Conservation (phyloP, 2,329 filamentous ascomycete species). For the Exophiala oligosperma region DNA sequence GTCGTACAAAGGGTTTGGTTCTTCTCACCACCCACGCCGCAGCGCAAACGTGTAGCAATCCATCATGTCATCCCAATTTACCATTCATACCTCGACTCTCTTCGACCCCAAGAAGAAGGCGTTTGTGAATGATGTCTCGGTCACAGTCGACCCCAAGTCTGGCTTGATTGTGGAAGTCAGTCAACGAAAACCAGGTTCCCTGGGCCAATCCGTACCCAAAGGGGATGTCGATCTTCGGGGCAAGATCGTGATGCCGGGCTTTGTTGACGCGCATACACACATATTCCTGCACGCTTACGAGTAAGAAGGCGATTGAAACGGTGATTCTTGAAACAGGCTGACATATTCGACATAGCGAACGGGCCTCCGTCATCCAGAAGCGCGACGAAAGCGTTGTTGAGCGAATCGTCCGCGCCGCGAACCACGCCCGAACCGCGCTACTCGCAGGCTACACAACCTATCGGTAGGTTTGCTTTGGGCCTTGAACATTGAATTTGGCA, state of each 20-base stretch:
- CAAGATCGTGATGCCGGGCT: conserved; percentile 52
- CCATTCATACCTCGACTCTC: conserved; percentile 49
- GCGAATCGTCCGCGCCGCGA: conserved; percentile 54
- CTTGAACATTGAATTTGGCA: background rate
- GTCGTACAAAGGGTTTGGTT: no score
- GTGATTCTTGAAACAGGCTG: background rate
- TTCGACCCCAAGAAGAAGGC: conserved; percentile 49
- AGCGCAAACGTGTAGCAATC: no score
- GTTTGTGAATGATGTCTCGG: conserved; percentile 44
- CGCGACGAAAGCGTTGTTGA: conserved; percentile 61
- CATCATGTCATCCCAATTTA: conserved; percentile 7
- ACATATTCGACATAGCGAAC: conserved; percentile 33
- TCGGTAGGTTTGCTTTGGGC: conserved; percentile 30
- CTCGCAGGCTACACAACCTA: conserved; percentile 61
- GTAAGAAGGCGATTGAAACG: background rate
- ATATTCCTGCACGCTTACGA: conserved; percentile 55
- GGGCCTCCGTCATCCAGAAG: conserved; percentile 50
- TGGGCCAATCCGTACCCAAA: conserved; percentile 21
- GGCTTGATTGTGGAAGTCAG: conserved; percentile 44
- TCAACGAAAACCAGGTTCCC: background rate
- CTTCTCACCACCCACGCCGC: no score
- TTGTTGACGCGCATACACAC: conserved; percentile 59
- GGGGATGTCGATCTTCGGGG: conserved; percentile 57
- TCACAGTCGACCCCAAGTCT: conserved; percentile 41
- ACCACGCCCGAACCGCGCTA: conserved; percentile 54